Percentiles rank a stretch among this genome's conserved stretches.
phyloP scores from a whole-genome alignment of 108 stramenopile species.

The Conticribra weissflogii region DNA sequence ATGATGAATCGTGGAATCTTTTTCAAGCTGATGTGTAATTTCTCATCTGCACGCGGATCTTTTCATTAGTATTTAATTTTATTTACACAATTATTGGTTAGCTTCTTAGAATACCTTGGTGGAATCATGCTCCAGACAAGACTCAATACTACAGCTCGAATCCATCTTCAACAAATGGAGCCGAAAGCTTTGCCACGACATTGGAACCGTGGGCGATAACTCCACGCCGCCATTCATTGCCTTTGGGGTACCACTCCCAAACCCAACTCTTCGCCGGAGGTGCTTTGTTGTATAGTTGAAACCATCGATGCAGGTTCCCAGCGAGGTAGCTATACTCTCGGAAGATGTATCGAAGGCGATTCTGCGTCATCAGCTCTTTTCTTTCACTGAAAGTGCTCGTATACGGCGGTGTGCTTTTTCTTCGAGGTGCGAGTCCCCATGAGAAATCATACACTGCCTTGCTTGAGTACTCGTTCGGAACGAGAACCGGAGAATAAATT shows the following conservation, averaged over 20 bases:
- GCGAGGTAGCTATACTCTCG: conserved; percentile 44
- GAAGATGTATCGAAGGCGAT: conserved; percentile 19
- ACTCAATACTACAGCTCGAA: too few relatives aligned
- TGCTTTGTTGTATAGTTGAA: conserved; percentile 27
- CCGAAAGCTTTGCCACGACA: conserved; percentile 28
- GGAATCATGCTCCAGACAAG: too few relatives aligned
- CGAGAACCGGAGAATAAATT: too few relatives aligned
- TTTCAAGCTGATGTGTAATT: too few relatives aligned
- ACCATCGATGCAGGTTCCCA: conserved; percentile 39
- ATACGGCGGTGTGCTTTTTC: conserved; percentile 33
- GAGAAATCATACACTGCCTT: conserved; percentile 42
- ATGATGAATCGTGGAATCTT: too few relatives aligned
- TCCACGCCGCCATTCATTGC: conserved; percentile 34
- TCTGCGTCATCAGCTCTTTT: conserved; percentile 12
- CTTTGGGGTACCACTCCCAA: conserved; percentile 45
- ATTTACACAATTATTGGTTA: too few relatives aligned
- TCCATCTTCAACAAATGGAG: too few relatives aligned
- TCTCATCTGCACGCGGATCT: too few relatives aligned
- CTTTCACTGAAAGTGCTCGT: background rate
- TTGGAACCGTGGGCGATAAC: conserved; percentile 26
- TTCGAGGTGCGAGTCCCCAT: conserved; percentile 39
- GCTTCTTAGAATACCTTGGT: too few relatives aligned
- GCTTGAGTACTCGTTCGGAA: conserved; percentile 40
- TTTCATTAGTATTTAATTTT: too few relatives aligned
- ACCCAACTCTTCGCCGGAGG: conserved; percentile 43